Evolutionary conservation across 2,329 filamentous ascomycete genomes (phyloP).

Genomic region (Nectriaceae sp.): DNA sequence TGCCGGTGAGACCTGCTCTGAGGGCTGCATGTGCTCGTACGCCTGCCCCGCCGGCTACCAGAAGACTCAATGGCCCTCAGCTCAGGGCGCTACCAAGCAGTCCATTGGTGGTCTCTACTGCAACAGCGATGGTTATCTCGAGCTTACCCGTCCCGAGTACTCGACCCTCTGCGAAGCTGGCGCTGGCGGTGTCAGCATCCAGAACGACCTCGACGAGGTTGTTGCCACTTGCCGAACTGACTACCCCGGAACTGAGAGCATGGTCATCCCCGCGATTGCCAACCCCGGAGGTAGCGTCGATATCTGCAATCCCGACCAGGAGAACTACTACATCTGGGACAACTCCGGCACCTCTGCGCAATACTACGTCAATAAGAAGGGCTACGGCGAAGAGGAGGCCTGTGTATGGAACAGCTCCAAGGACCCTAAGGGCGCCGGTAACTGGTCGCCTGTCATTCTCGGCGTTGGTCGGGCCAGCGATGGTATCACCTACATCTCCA

Average conservation of each 20-base stretch:
- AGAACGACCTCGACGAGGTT: constrained; percentile 69
- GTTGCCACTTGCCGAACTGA: constrained; percentile 90
- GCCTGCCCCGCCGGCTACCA: constrained; percentile 89
- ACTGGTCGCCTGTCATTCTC: constrained; percentile 86
- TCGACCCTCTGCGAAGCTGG: constrained; percentile 76
- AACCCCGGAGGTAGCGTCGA: constrained; percentile 57
- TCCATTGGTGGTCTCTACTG: constrained; percentile 89
- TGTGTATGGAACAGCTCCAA: constrained; percentile 71
- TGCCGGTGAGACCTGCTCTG: constrained; percentile 59
- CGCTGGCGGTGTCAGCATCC: constrained; percentile 67
- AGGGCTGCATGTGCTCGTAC: constrained; percentile 83
- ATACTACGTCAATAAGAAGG: constrained; percentile 93
- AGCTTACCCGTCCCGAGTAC: constrained; percentile 69
- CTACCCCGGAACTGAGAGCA: constrained; percentile 89
- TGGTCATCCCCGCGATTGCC: constrained; percentile 76
- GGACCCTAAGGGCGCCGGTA: constrained; percentile 63
- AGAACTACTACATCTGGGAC: constrained; percentile 77
- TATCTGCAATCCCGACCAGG: constrained; percentile 75
- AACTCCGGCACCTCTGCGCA: constrained; percentile 79
- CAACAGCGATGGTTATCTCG: constrained; percentile 69
- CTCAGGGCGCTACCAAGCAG: constrained; percentile 78
- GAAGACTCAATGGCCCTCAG: constrained; percentile 84
- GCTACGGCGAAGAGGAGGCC: constrained; percentile 63
- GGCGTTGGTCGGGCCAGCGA: constrained; percentile 71
- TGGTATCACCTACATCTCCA: constrained; percentile 74